Conservation (phyloP, 2,329 filamentous ascomycete species). For the Paraconiothyrium sp. region DNA sequence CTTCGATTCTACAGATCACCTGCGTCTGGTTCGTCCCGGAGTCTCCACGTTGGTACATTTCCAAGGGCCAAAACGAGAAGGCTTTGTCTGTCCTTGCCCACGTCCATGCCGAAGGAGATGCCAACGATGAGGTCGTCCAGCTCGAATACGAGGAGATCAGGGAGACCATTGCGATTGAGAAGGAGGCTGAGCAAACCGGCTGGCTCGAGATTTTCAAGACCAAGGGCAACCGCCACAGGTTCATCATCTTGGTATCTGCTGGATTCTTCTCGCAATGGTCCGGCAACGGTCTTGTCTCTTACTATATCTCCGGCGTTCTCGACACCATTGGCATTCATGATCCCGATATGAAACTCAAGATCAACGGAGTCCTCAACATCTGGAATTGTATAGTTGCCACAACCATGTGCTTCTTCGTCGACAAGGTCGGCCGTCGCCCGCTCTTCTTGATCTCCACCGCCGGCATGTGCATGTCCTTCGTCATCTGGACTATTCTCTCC, state of each 20-base stretch:
- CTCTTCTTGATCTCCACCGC: constrained; percentile 60
- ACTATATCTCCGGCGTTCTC: constrained; percentile 49
- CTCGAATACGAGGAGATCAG: constrained; percentile 63
- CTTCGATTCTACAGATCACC: constrained; percentile 54
- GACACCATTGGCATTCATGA: constrained; percentile 48
- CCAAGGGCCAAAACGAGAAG: constrained; percentile 67
- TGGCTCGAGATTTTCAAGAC: constrained; percentile 60
- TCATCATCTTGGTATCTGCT: constrained; percentile 63
- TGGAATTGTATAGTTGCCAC: constrained; percentile 67
- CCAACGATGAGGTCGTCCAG: constrained; percentile 46
- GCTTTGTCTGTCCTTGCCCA: constrained; percentile 67
- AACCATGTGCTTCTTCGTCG: constrained; percentile 52
- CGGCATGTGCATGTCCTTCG: constrained; percentile 48
- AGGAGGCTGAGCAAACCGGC: constrained; percentile 55
- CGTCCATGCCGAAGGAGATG: constrained; percentile 69
- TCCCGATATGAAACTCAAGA: constrained; percentile 47
- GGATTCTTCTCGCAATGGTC: constrained; percentile 66
- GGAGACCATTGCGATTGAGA: constrained; percentile 58
- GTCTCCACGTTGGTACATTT: constrained; percentile 70
- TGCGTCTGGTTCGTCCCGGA: constrained; percentile 61
- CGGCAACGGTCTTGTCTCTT: constrained; percentile 48
- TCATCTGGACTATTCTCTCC: constrained; percentile 51
- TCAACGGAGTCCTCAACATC: constrained; percentile 64
- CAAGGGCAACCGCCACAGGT: constrained; percentile 62
- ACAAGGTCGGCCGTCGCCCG: constrained; percentile 65